Conservation (phyloP, 208 protist genomes). For the Crithidia brevicula region DNA sequence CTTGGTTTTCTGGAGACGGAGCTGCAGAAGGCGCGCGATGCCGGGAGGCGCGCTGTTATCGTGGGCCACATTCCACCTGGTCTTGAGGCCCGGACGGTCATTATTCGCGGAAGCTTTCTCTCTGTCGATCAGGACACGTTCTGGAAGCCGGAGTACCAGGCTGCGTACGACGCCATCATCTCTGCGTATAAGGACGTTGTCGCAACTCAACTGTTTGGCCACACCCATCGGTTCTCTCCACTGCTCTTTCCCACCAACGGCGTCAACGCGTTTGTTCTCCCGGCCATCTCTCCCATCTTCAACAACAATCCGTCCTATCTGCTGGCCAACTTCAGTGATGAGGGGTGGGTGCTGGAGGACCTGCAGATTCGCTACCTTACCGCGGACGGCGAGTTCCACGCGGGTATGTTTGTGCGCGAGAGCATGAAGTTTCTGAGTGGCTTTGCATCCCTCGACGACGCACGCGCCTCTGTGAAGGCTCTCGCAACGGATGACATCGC, state of each 20-base stretch:
- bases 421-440: constrained; percentile 35
- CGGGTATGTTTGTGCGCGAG: constrained; percentile 34
- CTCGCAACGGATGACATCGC: not conserved
- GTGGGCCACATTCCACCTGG: constrained; percentile 81
- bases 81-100: constrained; percentile 40
- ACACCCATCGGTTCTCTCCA: constrained; percentile 70
- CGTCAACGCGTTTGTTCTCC: constrained; percentile 50
- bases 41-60: constrained; percentile 64
- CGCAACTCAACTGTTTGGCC: constrained; percentile 69
- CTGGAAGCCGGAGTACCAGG: constrained; percentile 73
- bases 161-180: constrained; percentile 56
- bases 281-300: constrained; percentile 69
- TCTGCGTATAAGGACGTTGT: constrained; percentile 47
- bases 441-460: constrained; percentile 25
- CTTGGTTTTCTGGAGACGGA: constrained; percentile 59
- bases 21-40: constrained; percentile 41
- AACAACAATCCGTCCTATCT: constrained; percentile 73
- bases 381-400: constrained; percentile 34
- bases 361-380: constrained; percentile 55
- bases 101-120: constrained; percentile 3
- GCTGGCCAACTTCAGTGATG: constrained; percentile 44
- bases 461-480: constrained; percentile 10
- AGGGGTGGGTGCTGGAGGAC: constrained; percentile 38
- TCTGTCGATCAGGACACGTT: constrained; percentile 47
- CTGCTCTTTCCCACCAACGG: constrained; percentile 30